Percentiles rank a stretch among this genome's conserved stretches.
Evolutionary conservation across 2,329 filamentous ascomycete genomes (phyloP).

Genomic region (Decorospora gaudefroyi): DNA sequence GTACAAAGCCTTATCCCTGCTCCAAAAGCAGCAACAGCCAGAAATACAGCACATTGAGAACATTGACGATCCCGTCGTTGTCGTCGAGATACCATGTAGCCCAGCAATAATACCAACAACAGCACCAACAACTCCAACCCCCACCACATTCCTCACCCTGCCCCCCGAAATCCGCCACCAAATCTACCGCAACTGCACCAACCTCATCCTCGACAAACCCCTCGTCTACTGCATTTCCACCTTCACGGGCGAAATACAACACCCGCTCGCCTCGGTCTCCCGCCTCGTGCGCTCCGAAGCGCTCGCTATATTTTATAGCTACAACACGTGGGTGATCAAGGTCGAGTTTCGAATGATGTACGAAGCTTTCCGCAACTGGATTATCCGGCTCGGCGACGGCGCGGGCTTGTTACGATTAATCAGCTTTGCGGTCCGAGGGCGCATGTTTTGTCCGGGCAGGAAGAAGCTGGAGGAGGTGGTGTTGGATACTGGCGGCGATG

Average conservation of each 20-base stretch:
- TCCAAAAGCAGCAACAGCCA: slow-evolving; percentile 16
- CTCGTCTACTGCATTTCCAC: slow-evolving; percentile 50
- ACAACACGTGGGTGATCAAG: slow-evolving; percentile 49
- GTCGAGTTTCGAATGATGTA: slow-evolving; percentile 49
- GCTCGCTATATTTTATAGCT: slow-evolving; percentile 49
- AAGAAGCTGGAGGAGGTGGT: slow-evolving; percentile 31
- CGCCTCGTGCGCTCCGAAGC: slow-evolving; percentile 44
- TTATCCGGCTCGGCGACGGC: slow-evolving; percentile 42
- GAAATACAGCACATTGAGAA: slow-evolving; percentile 18
- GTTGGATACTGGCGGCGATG: slow-evolving; percentile 26
- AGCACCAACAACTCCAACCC: slow-evolving; percentile 14
- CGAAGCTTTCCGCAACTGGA: slow-evolving; percentile 48
- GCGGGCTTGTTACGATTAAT: slow-evolving; percentile 40
- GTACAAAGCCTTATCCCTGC: slow-evolving; percentile 16
- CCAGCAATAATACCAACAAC: slow-evolving; percentile 11
- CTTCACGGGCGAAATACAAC: slow-evolving; percentile 44
- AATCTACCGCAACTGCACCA: slow-evolving; percentile 46
- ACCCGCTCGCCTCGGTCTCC: slow-evolving; percentile 45
- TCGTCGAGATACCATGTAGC: neutral
- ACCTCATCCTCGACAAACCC: slow-evolving; percentile 43
- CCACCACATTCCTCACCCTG: slow-evolving; percentile 42
- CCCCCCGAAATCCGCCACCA: slow-evolving; percentile 46
- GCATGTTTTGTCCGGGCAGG: slow-evolving; percentile 42
- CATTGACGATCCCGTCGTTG: neutral
- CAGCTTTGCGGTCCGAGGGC: slow-evolving; percentile 40